These are phyloP conservation scores for Colletotrichum sublineola DNA, from an alignment of 2,329 filamentous ascomycete species.

Conservation along the genomic window DNA sequence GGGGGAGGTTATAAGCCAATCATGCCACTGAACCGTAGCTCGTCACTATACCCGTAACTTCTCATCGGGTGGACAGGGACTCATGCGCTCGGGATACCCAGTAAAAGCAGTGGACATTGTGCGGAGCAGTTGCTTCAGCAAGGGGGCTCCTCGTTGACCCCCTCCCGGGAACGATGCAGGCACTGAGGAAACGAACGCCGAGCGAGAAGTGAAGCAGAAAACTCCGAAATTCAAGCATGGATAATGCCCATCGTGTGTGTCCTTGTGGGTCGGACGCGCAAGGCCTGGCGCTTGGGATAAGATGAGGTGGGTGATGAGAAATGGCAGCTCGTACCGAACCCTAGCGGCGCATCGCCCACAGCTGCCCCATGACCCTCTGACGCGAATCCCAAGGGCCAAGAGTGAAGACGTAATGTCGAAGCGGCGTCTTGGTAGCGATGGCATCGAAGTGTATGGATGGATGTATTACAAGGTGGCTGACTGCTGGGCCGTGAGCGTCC, in stretches of 20 bases:
- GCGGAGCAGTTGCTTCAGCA: background rate
- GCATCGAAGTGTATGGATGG: background rate
- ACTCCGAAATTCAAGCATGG: constrained; percentile 14
- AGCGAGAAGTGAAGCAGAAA: constrained; percentile 4
- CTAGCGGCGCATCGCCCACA: background rate
- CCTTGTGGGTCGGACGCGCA: constrained; percentile 11
- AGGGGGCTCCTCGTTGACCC: constrained; percentile 10
- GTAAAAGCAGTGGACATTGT: background rate
- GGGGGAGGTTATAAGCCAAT: background rate
- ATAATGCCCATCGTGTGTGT: background rate
- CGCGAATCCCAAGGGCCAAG: background rate
- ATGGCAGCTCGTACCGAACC: background rate
- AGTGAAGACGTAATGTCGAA: constrained; percentile 7
- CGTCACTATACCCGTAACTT: background rate
- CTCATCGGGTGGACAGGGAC: background rate
- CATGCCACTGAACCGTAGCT: background rate
- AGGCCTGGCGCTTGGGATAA: constrained; percentile 20
- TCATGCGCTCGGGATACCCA: constrained; percentile 4
- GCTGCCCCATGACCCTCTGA: background rate
- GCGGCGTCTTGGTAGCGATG: background rate
- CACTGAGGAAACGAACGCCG: constrained; percentile 21
- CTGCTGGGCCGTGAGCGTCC: background rate
- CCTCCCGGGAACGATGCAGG: background rate
- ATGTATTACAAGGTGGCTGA: background rate
- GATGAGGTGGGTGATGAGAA: background rate